Conservation (phyloP, 768 basidiomycete genomes). For the Rhizopogon vulgaris region DNA sequence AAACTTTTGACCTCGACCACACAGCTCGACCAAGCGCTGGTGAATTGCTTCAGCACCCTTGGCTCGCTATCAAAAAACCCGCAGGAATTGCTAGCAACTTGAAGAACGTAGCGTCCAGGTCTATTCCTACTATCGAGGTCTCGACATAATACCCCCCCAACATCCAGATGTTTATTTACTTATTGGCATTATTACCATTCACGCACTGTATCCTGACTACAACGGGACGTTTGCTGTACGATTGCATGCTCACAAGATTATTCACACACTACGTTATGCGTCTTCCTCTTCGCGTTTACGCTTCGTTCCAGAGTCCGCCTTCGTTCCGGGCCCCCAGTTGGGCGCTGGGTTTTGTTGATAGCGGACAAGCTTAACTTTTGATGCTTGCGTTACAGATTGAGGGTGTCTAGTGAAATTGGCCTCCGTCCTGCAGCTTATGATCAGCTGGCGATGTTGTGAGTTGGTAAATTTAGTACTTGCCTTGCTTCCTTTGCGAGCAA, state of each 20-base stretch:
- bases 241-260: neutral
- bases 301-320: conserved; percentile 39
- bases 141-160: conserved; percentile 12
- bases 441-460: neutral
- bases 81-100: conserved; percentile 8
- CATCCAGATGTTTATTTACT: neutral
- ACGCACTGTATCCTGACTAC: neutral
- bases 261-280: neutral
- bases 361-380: conserved; percentile 71
- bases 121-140: conserved; percentile 22
- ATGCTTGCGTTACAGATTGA: conserved; percentile 49
- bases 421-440: conserved; percentile 33
- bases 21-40: conserved; percentile 73
- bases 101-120: conserved; percentile 16
- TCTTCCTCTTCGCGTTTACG: conserved; percentile 17
- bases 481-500: conserved; percentile 63
- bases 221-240: neutral
- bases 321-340: conserved; percentile 88
- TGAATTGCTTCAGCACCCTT: conserved; percentile 68
- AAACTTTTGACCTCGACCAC: conserved; percentile 84
- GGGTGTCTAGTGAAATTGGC: conserved; percentile 81
- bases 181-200: neutral
- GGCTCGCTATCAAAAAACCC: conserved; percentile 46
- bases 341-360: conserved; percentile 90
- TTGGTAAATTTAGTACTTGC: conserved; percentile 34